Percentiles rank a stretch among this genome's conserved stretches.
These are phyloP conservation scores for Leucosporidium yakuticum DNA, from an alignment of 768 basidiomycete genomes.

Conservation along the genomic window DNA sequence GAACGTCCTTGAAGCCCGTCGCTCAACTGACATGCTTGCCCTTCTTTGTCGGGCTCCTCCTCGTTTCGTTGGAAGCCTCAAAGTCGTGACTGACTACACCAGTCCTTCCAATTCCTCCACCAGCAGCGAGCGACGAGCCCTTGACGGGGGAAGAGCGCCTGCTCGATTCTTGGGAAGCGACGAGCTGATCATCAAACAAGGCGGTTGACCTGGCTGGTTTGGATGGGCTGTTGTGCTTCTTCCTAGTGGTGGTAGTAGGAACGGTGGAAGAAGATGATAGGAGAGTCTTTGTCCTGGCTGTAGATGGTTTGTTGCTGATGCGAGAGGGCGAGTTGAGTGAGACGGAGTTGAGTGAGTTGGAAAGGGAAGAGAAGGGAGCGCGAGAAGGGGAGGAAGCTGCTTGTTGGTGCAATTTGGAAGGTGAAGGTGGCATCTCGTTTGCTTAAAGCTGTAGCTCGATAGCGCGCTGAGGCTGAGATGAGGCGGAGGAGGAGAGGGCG, in stretches of 20 bases:
- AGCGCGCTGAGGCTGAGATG: too few relatives aligned
- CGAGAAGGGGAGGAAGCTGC: background rate
- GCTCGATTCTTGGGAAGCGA: conserved; percentile 11
- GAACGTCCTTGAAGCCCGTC: background rate
- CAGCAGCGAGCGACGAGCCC: conserved; percentile 1
- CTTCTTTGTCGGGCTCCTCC: conserved; percentile 28
- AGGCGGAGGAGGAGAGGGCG: too few relatives aligned
- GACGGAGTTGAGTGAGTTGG: background rate
- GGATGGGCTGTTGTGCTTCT: conserved; percentile 10
- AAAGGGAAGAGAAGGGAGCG: background rate
- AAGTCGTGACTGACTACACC: conserved; percentile 16
- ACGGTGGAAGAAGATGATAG: background rate
- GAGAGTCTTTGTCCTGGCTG: conserved; percentile 20
- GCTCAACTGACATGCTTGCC: conserved; percentile 2
- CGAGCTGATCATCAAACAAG: background rate
- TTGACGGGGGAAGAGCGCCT: conserved; percentile 22
- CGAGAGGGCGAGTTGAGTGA: conserved; percentile 23
- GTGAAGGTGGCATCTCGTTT: too few relatives aligned
- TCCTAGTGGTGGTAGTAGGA: conserved; percentile 14
- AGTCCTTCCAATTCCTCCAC: conserved; percentile 12
- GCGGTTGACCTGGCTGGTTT: conserved; percentile 17
- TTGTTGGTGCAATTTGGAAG: too few relatives aligned
- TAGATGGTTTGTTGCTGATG: background rate
- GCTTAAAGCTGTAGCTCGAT: too few relatives aligned
- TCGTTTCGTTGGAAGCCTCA: background rate